A percentile compares a stretch with the other conserved stretches of the same genome.
Evolutionary conservation across 2,329 filamentous ascomycete genomes (phyloP).

Genomic region (Meredithiella fracta): DNA sequence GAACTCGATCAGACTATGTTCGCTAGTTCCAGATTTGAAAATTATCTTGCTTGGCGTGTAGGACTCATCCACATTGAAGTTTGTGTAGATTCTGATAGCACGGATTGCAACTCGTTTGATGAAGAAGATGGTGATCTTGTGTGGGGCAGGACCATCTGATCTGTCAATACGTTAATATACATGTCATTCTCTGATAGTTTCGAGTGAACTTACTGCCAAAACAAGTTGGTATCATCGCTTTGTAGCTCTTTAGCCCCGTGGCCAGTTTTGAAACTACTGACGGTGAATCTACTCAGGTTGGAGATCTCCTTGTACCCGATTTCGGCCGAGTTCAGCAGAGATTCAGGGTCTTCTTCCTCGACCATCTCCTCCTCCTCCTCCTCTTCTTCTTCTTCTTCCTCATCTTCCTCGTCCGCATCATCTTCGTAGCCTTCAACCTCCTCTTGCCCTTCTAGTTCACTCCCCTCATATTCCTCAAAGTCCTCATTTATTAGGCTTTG

Average conservation of each 20-base stretch:
- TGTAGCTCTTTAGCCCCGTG: conserved; percentile 63
- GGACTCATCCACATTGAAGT: conserved; percentile 84
- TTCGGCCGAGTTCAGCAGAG: conserved; percentile 31
- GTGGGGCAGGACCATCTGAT: conserved; percentile 71
- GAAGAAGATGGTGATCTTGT: conserved; percentile 71
- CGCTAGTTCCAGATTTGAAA: conserved; percentile 76
- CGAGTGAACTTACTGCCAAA: conserved; percentile 51
- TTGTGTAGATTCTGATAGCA: conserved; percentile 66
- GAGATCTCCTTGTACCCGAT: conserved; percentile 64
- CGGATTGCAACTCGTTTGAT: conserved; percentile 67
- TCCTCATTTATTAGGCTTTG: background rate
- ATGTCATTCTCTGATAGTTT: background rate
- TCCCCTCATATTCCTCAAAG: conserved; percentile 13
- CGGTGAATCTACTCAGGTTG: conserved; percentile 67
- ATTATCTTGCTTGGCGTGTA: conserved; percentile 91
- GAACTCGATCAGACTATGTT: conserved; percentile 83
- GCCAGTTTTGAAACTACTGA: conserved; percentile 66
- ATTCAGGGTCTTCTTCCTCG: conserved; percentile 20
- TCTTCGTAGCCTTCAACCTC: conserved; percentile 20
- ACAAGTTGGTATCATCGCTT: conserved; percentile 53
- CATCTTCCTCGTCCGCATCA: conserved; percentile 17
- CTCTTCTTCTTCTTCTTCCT: conserved; percentile 19
- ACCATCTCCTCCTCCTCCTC: conserved; percentile 19
- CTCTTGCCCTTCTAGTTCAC: conserved; percentile 18
- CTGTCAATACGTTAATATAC: conserved; percentile 23